Conservation (phyloP, 306 rosid genomes). For the Casuarina glauca region DNA sequence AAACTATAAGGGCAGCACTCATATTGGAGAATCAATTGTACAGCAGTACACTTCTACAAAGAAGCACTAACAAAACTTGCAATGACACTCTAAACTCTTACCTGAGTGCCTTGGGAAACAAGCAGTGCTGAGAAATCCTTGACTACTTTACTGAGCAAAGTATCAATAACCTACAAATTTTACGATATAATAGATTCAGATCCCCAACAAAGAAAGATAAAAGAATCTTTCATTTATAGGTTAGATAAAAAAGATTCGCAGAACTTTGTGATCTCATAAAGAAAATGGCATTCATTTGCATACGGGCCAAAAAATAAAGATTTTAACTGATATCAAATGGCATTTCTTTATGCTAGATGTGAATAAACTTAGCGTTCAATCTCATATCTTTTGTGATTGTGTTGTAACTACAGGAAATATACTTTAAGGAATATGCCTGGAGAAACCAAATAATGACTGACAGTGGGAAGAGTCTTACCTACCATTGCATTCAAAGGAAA, state of each 20-base stretch:
- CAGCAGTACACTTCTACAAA: conserved; percentile 9
- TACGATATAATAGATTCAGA: conserved; percentile 29
- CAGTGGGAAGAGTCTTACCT: conserved; percentile 67
- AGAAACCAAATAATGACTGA: background rate
- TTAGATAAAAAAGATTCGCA: background rate
- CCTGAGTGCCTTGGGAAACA: conserved; percentile 95
- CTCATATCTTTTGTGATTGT: conserved; percentile 1
- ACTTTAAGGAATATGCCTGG: background rate
- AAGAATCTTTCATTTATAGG: background rate
- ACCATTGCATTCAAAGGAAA: conserved; percentile 91
- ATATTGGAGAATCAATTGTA: background rate
- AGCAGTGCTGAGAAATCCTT: conserved; percentile 85
- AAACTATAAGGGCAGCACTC: conserved; percentile 5
- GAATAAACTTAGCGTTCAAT: background rate
- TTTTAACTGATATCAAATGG: background rate
- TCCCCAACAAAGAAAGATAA: conserved; percentile 13
- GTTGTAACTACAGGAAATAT: conserved; percentile 6
- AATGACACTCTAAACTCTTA: conserved; percentile 28
- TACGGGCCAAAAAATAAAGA: background rate
- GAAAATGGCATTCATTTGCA: background rate
- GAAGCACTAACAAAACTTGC: conserved; percentile 6
- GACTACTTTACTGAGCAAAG: conserved; percentile 70
- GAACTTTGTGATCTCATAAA: background rate
- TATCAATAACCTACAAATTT: conserved; percentile 67
- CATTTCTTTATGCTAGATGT: background rate